Base-by-base conservation (phyloP, 2,329 filamentous ascomycete species). In the Nemania sp. region DNA sequence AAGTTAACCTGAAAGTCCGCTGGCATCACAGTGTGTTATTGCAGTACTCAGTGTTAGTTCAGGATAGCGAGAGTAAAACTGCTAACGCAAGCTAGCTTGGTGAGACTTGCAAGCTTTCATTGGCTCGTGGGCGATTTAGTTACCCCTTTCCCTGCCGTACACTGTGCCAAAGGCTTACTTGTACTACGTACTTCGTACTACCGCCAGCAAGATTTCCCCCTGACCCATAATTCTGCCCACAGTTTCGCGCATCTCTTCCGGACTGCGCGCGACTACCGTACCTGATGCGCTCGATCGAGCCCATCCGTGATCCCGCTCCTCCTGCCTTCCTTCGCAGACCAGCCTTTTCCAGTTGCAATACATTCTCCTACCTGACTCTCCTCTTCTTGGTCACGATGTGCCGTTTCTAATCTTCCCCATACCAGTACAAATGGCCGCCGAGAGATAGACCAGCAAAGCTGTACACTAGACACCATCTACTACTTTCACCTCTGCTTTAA, bases 331-430 rank as follows among this genome's bases (percentile, higher is more conserved):
- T 48, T 49, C 52, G 36, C 42, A 49, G 15, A 49, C 53, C 52
- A 50, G 49, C 42, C 51, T 42, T 49, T 50, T 45, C 30, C 40
- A 52, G 49, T 46, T 23, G 19, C 31, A 42, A 45, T 52, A 48
- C 51, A 58, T 58, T 56, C 44, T 56, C 41, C 50, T 33, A 26
- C 49, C 45, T 47, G 48, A 49, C 49, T 33, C 45, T 54, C 50
- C 51, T 46, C 39, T 39, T 26, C 42, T 31, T 33, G 49, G 49
- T 48, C 19, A 40, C 47, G 11, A 22, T 40, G 43, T 54, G 46
- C 46, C 52, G 47, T 40, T 33, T 48, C 39, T 40, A n/a, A 40
- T 49, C 24, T 47, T 42, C 42, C 26, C 40, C 40, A 31, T 47
- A 17, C 41, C 37, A n/a, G n/a, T n/a, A n/a, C n/a, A n/a, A 12